Evolutionary conservation across 2,329 filamentous ascomycete genomes (phyloP), one percentile per base, ranked within the genome.

Genomic region (Thielaviopsis euricoi): DNA sequence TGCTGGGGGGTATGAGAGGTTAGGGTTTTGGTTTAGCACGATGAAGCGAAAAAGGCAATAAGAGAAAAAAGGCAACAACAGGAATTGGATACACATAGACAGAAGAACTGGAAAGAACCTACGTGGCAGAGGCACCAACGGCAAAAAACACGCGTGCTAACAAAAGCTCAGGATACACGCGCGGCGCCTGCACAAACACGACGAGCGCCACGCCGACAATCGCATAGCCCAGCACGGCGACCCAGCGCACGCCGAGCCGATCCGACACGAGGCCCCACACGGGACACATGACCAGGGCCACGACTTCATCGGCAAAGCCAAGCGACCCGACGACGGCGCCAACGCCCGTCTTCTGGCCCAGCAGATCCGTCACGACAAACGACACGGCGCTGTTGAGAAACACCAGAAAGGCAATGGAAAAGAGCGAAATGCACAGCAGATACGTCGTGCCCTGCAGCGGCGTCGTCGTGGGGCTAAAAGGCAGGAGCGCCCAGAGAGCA

Each of bases 111-210:
- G 26, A 40, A 23, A 52, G 13, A 23, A 69, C 78, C 72, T 67
- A 90, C 77, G 87, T 83, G 22, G 91, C 93, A n/a, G 90, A 89
- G 21, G 87, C 93, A 23, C 93, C 93, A 19, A 96, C 65, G 63
- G 90, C 93, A 71, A 98, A 98, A 58, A 94, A 74, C 55, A 97
- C 74, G 63, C 93, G 79, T 57, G 87, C 89, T 49, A 96, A 73
- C 57, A 97, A 73, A 63, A 98, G 74, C 68, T 95, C 85, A 10
- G 93, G 91, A 70, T 95, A 96, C 9, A 96, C 81, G 70, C 90
- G 89, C 64, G 75, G 77, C 26, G 88, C 88, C 75, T 94, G 88
- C 25, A 96, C 90, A 65, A 95, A 87, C 15, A 89, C 68, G 52
- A 86, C 79, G 61, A 98, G 71, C 21, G 88, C 81, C 13, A 89